Evolutionary conservation across 2,329 filamentous ascomycete genomes (phyloP).

Genomic region (Aspergillus hiratsukae): DNA sequence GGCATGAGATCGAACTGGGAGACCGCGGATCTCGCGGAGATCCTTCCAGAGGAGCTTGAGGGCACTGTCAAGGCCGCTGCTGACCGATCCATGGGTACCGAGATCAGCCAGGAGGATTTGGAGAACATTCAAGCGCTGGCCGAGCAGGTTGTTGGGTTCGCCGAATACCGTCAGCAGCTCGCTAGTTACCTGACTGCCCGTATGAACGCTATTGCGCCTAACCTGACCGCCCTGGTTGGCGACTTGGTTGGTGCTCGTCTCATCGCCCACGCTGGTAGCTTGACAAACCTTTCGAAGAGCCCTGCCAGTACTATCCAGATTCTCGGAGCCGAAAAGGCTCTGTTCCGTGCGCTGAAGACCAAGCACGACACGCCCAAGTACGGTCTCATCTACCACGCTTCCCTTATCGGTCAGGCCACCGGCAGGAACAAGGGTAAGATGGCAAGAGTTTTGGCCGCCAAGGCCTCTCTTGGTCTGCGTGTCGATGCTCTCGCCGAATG

Average conservation of each 20-base stretch:
- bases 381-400: slow-evolving; percentile 88
- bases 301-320: slow-evolving; percentile 97
- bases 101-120: slow-evolving; percentile 88
- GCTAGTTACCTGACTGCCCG: slow-evolving; percentile 84
- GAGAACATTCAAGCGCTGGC: slow-evolving; percentile 89
- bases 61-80: slow-evolving; percentile 85
- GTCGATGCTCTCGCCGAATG: slow-evolving; percentile 84
- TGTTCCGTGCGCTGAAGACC: slow-evolving; percentile 97
- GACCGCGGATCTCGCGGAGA: slow-evolving; percentile 74
- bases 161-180: slow-evolving; percentile 83
- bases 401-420: slow-evolving; percentile 91
- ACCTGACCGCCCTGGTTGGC: slow-evolving; percentile 87
- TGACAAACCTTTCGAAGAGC: slow-evolving; percentile 92
- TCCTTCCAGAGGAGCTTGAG: slow-evolving; percentile 94
- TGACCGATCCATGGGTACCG: slow-evolving; percentile 97
- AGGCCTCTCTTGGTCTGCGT: slow-evolving; percentile 87
- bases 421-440: slow-evolving; percentile 99
- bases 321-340: slow-evolving; percentile 94
- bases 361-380: slow-evolving; percentile 99
- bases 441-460: slow-evolving; percentile 89
- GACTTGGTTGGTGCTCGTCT: slow-evolving; percentile 91
- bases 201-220: slow-evolving; percentile 96
- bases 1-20: slow-evolving; percentile 81
- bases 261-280: slow-evolving; percentile 89
- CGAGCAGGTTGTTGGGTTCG: slow-evolving; percentile 87